phyloP scores from a whole-genome alignment of 2,329 filamentous ascomycete genomes.

The Cladobotryum protrusum region DNA sequence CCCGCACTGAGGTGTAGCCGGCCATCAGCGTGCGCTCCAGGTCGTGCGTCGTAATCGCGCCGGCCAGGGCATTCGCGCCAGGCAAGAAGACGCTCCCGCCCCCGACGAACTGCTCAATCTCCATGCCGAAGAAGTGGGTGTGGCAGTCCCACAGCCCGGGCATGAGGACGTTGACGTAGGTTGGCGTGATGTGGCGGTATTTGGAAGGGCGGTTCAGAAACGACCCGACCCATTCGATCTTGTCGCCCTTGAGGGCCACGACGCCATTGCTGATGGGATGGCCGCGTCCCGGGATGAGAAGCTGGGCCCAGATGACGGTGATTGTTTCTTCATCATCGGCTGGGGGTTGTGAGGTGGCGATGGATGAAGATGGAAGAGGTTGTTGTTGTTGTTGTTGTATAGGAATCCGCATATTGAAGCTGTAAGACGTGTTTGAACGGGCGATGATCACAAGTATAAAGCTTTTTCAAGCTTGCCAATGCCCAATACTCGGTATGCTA shows the following conservation, averaged over 20 bases:
- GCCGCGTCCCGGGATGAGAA: constrained; percentile 34
- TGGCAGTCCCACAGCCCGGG: constrained; percentile 50
- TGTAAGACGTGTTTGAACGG: no score
- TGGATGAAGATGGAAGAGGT: constrained; percentile 5
- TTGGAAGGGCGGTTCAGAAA: constrained; percentile 9
- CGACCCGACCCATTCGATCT: constrained; percentile 33
- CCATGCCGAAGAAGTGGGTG: constrained; percentile 38
- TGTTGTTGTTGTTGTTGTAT: constrained; percentile 4
- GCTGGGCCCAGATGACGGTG: constrained; percentile 21
- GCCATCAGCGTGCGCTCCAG: constrained; percentile 34
- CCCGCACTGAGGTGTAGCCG: constrained; percentile 46
- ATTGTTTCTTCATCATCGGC: constrained; percentile 5
- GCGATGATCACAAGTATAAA: not conserved
- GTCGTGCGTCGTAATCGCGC: constrained; percentile 15
- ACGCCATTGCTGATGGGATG: constrained; percentile 26
- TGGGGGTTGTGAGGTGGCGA: constrained; percentile 3
- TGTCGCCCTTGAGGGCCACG: constrained; percentile 30
- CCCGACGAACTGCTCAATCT: constrained; percentile 1
- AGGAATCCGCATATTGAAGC: constrained; percentile 12
- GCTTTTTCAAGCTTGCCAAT: no score
- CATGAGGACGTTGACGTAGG: constrained; percentile 39
- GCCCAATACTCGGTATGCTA: no score
- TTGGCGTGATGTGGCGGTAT: constrained; percentile 20
- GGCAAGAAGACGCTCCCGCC: constrained; percentile 6
- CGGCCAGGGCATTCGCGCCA: constrained; percentile 10